phyloP scores from a whole-genome alignment of 2,329 filamentous ascomycete genomes.

The Plectosphaerella sp. region DNA sequence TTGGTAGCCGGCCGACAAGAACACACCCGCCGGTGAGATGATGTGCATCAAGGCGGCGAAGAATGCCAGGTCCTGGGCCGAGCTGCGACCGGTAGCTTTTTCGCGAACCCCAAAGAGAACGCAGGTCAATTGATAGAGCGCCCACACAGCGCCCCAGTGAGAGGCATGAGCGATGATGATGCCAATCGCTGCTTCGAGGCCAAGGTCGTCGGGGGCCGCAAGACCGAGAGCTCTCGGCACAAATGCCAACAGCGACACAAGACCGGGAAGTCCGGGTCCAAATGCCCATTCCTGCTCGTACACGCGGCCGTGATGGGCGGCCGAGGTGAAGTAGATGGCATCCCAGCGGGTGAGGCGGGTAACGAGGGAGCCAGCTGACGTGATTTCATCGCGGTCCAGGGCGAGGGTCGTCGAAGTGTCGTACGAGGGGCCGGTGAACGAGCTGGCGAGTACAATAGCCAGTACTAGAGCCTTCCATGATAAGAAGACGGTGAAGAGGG shows the following conservation, averaged over 20 bases:
- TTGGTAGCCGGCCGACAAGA: constrained; percentile 80
- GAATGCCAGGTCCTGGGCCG: constrained; percentile 51
- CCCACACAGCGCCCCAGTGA: constrained; percentile 71
- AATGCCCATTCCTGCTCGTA: constrained; percentile 89
- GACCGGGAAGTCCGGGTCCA: constrained; percentile 43
- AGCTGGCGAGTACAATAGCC: constrained; percentile 49
- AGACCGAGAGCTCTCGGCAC: constrained; percentile 19
- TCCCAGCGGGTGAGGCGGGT: constrained; percentile 72
- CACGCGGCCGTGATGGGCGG: constrained; percentile 58
- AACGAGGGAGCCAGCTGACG: constrained; percentile 31
- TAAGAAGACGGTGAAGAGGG: constrained; percentile 41
- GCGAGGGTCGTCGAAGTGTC: constrained; percentile 68
- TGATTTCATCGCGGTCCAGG: constrained; percentile 21
- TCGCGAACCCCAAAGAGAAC: constrained; percentile 41
- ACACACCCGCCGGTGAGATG: constrained; percentile 81
- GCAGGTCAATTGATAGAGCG: constrained; percentile 63
- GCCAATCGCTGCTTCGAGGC: constrained; percentile 47
- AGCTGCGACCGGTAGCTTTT: not conserved
- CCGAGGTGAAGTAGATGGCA: constrained; percentile 68
- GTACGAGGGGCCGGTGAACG: constrained; percentile 57
- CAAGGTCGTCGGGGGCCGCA: constrained; percentile 7
- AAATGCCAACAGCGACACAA: constrained; percentile 31
- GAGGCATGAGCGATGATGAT: constrained; percentile 66
- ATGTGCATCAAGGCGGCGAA: constrained; percentile 71
- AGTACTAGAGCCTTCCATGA: constrained; percentile 66